Evolutionary conservation across 2,329 filamentous ascomycete genomes (phyloP).

Genomic region (Moelleriella libera): DNA sequence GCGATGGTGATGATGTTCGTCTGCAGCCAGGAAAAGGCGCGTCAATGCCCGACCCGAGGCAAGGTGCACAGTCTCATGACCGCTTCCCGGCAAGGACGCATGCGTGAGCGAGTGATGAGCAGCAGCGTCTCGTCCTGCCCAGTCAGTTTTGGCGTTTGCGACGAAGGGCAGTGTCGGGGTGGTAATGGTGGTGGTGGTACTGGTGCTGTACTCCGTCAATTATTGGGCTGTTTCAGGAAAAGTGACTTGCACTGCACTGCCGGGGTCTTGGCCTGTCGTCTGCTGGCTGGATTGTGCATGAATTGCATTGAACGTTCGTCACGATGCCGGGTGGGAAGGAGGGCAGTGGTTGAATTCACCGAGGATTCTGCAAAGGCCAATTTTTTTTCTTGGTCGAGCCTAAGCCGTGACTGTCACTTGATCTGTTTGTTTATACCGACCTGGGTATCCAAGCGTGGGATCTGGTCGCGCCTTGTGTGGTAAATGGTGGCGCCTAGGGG

Average conservation of each 20-base stretch:
- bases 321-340: no score
- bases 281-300: neutral
- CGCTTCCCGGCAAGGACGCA: neutral
- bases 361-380: no score
- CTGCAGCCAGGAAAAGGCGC: constrained; percentile 12
- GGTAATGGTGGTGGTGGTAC: no score
- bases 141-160: neutral
- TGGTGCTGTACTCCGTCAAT: no score
- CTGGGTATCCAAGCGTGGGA: neutral
- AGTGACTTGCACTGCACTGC: neutral
- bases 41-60: constrained; percentile 13
- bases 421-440: neutral
- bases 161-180: neutral
- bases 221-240: neutral
- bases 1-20: neutral
- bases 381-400: no score
- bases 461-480: neutral
- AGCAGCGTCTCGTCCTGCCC: neutral
- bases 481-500: neutral
- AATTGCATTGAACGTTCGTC: no score
- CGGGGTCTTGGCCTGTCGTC: neutral
- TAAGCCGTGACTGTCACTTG: no score
- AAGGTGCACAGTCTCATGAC: constrained; percentile 2
- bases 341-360: no score
- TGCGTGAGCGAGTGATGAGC: neutral